phyloP scores from a whole-genome alignment of 2,329 filamentous ascomycete genomes.

The Pleurostoma richardsiae region DNA sequence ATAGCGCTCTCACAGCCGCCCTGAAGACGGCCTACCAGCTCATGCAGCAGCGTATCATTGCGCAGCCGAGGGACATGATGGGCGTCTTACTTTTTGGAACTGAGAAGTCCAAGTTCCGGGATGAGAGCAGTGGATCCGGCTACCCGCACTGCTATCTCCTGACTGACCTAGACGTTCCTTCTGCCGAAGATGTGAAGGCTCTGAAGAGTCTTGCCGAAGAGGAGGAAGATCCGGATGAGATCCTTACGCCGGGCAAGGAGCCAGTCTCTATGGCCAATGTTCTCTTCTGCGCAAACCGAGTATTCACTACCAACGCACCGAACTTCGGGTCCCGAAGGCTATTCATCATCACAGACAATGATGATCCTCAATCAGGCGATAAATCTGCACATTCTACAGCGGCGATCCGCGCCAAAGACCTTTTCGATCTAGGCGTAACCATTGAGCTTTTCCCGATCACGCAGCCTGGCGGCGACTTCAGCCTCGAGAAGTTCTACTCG shows the following conservation, averaged over 20 bases:
- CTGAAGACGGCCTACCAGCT: slow-evolving; percentile 91
- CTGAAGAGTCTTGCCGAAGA: slow-evolving; percentile 74
- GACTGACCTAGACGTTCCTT: slow-evolving; percentile 80
- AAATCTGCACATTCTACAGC: slow-evolving; percentile 72
- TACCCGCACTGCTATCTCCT: slow-evolving; percentile 94
- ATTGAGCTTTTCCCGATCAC: slow-evolving; percentile 94
- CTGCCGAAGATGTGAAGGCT: slow-evolving; percentile 78
- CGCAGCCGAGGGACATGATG: slow-evolving; percentile 95
- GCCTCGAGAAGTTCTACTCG: slow-evolving; percentile 85
- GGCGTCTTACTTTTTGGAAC: slow-evolving; percentile 91
- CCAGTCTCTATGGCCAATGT: slow-evolving; percentile 79
- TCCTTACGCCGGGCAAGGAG: slow-evolving; percentile 67
- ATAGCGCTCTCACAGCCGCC: slow-evolving; percentile 76
- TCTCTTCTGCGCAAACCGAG: slow-evolving; percentile 90
- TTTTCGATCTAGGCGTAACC: slow-evolving; percentile 87
- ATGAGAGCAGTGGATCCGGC: slow-evolving; percentile 55
- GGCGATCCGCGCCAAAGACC: slow-evolving; percentile 82
- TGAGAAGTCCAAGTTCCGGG: slow-evolving; percentile 72
- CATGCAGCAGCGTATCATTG: slow-evolving; percentile 98
- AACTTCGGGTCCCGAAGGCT: slow-evolving; percentile 89
- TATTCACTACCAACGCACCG: slow-evolving; percentile 90
- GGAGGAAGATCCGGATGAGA: slow-evolving; percentile 62
- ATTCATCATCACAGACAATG: slow-evolving; percentile 96
- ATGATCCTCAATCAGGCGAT: slow-evolving; percentile 72
- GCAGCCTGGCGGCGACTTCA: slow-evolving; percentile 64